A percentile compares a stretch with the other conserved stretches of the same genome.
Conservation (phyloP, 2,329 filamentous ascomycete species). For the Arthrobotrys megalospora region DNA sequence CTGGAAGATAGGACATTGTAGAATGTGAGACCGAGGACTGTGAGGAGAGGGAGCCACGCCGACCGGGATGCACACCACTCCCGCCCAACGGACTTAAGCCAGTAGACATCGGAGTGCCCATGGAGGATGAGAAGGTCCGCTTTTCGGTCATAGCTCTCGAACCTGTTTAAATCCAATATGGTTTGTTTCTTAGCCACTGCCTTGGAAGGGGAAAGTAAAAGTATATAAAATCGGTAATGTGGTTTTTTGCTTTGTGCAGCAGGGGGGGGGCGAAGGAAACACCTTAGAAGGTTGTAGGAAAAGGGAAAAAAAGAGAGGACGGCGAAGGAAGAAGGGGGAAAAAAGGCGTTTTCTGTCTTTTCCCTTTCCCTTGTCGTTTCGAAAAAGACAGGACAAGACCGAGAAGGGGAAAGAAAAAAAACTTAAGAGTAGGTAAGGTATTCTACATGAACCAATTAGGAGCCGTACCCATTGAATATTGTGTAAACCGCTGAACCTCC, state of each 20-base stretch:
- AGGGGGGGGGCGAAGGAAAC: constrained; percentile 22
- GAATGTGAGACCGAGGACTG: constrained; percentile 60
- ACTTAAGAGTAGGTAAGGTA: constrained; percentile 51
- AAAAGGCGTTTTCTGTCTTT: constrained; percentile 58
- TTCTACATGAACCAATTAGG: constrained; percentile 61
- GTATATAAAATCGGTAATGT: constrained; percentile 43
- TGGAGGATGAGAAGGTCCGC: constrained; percentile 52
- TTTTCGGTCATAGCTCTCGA: constrained; percentile 57
- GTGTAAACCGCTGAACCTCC: constrained; percentile 59
- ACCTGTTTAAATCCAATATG: constrained; percentile 57
- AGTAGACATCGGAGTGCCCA: constrained; percentile 55
- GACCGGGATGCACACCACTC: constrained; percentile 56
- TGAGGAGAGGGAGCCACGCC: constrained; percentile 56
- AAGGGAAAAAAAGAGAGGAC: constrained; percentile 10
- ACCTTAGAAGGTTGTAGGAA: constrained; percentile 41
- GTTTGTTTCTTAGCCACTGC: constrained; percentile 55
- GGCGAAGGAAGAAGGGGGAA: constrained; percentile 31
- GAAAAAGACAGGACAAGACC: constrained; percentile 44
- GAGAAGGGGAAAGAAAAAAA: constrained; percentile 31
- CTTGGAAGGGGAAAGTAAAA: constrained; percentile 37
- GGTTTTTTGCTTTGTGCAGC: constrained; percentile 47
- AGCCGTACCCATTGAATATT: constrained; percentile 62
- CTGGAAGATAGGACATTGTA: constrained; percentile 57
- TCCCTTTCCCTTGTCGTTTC: constrained; percentile 57
- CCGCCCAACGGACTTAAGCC: constrained; percentile 59